Conservation (phyloP, 2,329 filamentous ascomycete species). For the Monosporascus sp. region DNA sequence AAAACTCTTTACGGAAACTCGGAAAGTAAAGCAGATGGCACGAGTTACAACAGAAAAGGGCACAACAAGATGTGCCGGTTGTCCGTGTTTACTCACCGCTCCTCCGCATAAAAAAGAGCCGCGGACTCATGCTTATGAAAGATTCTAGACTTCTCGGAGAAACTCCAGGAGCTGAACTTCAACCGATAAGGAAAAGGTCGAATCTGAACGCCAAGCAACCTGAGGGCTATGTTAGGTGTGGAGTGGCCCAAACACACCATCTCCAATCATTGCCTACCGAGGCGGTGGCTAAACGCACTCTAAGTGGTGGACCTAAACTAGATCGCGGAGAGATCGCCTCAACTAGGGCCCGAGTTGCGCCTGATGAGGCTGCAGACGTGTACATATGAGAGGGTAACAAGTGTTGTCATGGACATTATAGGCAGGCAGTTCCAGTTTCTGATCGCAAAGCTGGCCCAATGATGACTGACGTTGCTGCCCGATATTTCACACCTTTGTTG, state of each 20-base stretch:
- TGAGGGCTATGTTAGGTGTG: neutral
- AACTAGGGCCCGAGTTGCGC: neutral
- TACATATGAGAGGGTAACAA: neutral
- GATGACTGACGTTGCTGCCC: too few relatives aligned
- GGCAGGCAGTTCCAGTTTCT: too few relatives aligned
- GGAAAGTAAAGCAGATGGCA: neutral
- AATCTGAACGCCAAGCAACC: neutral
- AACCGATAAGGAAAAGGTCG: too few relatives aligned
- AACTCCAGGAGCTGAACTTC: neutral
- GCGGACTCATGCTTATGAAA: too few relatives aligned
- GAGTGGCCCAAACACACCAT: neutral
- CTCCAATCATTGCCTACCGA: neutral
- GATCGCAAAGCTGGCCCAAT: too few relatives aligned
- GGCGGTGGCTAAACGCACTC: neutral
- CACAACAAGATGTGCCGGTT: neutral
- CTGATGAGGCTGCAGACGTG: neutral
- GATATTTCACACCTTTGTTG: too few relatives aligned
- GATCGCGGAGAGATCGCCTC: neutral
- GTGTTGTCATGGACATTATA: too few relatives aligned
- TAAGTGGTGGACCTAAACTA: neutral
- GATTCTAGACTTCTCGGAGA: too few relatives aligned
- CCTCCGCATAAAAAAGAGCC: too few relatives aligned
- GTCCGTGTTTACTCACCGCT: too few relatives aligned
- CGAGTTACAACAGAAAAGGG: neutral
- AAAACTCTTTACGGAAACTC: neutral